Percentiles rank a stretch among this genome's conserved stretches.
phyloP scores from a whole-genome alignment of 768 basidiomycete genomes.

The Termitomyces sp. region DNA sequence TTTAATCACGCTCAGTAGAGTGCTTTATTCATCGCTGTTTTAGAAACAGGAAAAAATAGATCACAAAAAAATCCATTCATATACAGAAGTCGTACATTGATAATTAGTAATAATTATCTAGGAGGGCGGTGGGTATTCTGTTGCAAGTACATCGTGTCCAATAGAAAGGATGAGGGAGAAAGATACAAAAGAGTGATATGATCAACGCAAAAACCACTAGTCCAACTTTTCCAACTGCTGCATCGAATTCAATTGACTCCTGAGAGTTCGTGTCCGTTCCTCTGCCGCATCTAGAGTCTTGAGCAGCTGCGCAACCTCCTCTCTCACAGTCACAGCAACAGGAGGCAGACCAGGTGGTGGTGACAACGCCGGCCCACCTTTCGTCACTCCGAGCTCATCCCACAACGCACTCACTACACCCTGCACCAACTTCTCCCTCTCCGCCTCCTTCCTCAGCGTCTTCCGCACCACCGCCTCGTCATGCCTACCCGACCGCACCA shows the following conservation, averaged over 20 bases:
- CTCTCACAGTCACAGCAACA: slow-evolving; percentile 23
- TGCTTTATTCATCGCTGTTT: neutral
- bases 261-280: slow-evolving; percentile 44
- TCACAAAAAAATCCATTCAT: neutral
- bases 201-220: neutral
- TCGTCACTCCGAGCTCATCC: slow-evolving; percentile 58
- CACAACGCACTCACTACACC: slow-evolving; percentile 65
- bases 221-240: slow-evolving; percentile 8
- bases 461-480: slow-evolving; percentile 37
- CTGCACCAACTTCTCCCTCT: slow-evolving; percentile 72
- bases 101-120: neutral
- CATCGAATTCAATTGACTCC: slow-evolving; percentile 27
- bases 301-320: slow-evolving; percentile 43
- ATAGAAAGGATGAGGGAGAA: neutral
- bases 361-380: slow-evolving; percentile 15
- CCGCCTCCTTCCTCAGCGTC: slow-evolving; percentile 52
- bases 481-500: slow-evolving; percentile 35
- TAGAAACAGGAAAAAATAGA: neutral
- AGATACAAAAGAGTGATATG: neutral
- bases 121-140: neutral
- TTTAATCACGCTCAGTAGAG: neutral
- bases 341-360: slow-evolving; percentile 7
- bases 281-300: slow-evolving; percentile 52
- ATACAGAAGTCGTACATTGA: neutral
- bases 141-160: neutral